Evolutionary conservation across 139 green algal species (phyloP).

Genomic region (Asterochloris erici): DNA sequence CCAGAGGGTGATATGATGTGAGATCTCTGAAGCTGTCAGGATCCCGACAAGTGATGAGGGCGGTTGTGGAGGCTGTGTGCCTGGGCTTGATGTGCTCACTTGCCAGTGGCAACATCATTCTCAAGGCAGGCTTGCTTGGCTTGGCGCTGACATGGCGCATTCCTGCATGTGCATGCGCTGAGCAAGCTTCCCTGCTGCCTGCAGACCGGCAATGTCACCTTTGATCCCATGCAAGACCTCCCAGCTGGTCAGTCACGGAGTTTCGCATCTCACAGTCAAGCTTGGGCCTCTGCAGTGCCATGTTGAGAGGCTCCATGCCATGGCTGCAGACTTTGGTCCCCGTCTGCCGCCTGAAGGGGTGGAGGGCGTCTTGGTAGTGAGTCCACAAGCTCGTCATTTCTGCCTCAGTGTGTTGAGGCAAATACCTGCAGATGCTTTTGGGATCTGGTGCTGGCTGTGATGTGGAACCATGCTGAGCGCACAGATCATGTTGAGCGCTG

Average conservation of each 20-base stretch:
- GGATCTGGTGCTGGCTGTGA: neutral
- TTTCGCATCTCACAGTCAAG: too few species aligned
- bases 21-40: too few species aligned
- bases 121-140: neutral
- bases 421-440: neutral
- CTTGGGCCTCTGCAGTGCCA: too few species aligned
- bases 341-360: constrained; percentile 51
- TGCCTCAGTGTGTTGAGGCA: neutral
- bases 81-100: too few species aligned
- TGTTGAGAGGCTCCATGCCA: neutral
- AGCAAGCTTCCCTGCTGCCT: neutral
- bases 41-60: too few species aligned
- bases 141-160: neutral
- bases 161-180: neutral
- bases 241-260: too few species aligned
- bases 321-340: constrained; percentile 71
- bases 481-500: neutral
- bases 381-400: neutral
- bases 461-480: neutral
- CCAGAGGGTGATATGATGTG: too few species aligned
- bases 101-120: neutral
- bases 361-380: constrained; percentile 49
- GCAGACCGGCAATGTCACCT: constrained; percentile 41
- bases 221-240: constrained; percentile 31
- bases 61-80: too few species aligned